Percentiles rank a stretch among this genome's conserved stretches.
phyloP scores from a whole-genome alignment of 2,329 filamentous ascomycete genomes.

The Emergomyces pasteurianus region DNA sequence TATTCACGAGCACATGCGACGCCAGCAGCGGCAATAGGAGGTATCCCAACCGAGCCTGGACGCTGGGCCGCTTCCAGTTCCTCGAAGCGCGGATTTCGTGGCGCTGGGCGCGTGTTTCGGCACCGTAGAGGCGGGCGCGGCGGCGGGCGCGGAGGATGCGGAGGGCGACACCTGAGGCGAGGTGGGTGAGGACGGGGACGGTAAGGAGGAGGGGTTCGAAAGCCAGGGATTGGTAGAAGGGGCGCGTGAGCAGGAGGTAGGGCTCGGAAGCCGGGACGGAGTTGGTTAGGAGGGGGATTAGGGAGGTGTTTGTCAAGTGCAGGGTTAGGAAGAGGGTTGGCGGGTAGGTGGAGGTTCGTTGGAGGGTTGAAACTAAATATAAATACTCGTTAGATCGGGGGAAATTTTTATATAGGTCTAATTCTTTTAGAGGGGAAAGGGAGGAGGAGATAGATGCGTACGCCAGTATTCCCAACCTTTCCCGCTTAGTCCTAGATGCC shows the following conservation, averaged over 20 bases:
- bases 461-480: conserved; percentile 65
- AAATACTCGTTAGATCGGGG: background rate
- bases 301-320: conserved; percentile 68
- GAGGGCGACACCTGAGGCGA: conserved; percentile 63
- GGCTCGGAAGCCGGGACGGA: conserved; percentile 66
- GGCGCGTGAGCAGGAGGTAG: conserved; percentile 80
- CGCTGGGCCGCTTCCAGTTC: conserved; percentile 60
- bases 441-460: conserved; percentile 30
- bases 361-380: conserved; percentile 64
- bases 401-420: no score
- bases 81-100: conserved; percentile 18
- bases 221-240: conserved; percentile 77
- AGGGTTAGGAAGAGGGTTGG: conserved; percentile 64
- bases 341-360: conserved; percentile 81
- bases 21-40: conserved; percentile 51
- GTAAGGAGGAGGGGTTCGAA: conserved; percentile 70
- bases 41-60: conserved; percentile 63
- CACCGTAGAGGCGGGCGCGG: conserved; percentile 64
- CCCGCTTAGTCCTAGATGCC: conserved; percentile 46
- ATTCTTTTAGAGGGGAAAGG: background rate
- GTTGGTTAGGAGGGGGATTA: conserved; percentile 63
- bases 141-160: conserved; percentile 63
- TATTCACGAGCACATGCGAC: conserved; percentile 64
- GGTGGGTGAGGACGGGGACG: conserved; percentile 61
- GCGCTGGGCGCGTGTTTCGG: conserved; percentile 44